A percentile compares a stretch with the other conserved stretches of the same genome.
phyloP scores from a whole-genome alignment of 2,329 filamentous ascomycete species.

The Pyrenophora seminiperda region DNA sequence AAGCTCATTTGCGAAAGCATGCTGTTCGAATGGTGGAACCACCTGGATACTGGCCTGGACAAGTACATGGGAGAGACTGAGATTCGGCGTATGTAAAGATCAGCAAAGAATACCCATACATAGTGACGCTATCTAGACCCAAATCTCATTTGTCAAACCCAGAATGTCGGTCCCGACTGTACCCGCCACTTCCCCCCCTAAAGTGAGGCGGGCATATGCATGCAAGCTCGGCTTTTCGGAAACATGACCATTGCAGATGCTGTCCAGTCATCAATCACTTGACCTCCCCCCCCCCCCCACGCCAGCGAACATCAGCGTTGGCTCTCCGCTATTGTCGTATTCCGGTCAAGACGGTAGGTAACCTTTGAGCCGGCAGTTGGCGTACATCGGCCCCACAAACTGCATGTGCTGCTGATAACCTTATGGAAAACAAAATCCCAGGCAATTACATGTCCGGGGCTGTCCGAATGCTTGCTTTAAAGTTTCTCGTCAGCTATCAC shows the following conservation, averaged over 20 bases:
- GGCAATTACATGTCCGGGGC: slow-evolving; percentile 1
- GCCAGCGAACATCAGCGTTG: slow-evolving; percentile 22
- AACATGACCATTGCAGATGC: slow-evolving; percentile 34
- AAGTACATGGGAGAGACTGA: slow-evolving; percentile 84
- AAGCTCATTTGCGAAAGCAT: slow-evolving; percentile 98
- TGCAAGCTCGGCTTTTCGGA: slow-evolving; percentile 24
- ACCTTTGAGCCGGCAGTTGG: too few species aligned
- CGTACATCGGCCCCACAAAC: slow-evolving; percentile 11
- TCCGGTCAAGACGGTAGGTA: slow-evolving; percentile 17
- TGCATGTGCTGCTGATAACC: slow-evolving; percentile 11
- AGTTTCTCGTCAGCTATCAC: neutral
- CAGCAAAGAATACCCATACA: neutral
- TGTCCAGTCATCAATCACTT: slow-evolving; percentile 31
- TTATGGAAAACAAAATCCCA: slow-evolving; percentile 5
- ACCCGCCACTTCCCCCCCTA: slow-evolving; percentile 23
- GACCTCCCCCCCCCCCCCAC: slow-evolving; percentile 32
- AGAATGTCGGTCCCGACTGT: slow-evolving; percentile 17
- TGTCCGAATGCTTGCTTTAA: slow-evolving; percentile 1
- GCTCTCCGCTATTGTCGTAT: slow-evolving; percentile 29
- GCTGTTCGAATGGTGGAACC: slow-evolving; percentile 97
- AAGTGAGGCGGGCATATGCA: slow-evolving; percentile 33
- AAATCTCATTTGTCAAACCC: neutral
- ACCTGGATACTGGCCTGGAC: slow-evolving; percentile 79
- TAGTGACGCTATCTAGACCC: neutral
- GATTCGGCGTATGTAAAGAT: slow-evolving; percentile 77